phyloP scores from a whole-genome alignment of 345 rosid genomes.

The Sapria himalayana region DNA sequence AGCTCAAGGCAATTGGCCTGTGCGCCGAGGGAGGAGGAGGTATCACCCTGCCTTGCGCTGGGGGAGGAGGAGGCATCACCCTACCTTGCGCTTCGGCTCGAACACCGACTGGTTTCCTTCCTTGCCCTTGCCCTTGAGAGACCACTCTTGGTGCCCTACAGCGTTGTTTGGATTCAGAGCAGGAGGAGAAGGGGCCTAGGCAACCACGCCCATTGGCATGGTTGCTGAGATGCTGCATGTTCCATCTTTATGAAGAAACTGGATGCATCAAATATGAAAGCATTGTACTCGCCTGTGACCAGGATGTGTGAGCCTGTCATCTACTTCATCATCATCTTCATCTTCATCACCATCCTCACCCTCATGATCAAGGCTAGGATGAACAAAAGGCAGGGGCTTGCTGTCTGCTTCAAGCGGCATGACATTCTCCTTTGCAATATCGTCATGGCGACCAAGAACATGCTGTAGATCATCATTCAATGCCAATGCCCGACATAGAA shows the following conservation, averaged over 20 bases:
- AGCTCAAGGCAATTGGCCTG: conserved; percentile 32
- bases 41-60: conserved; percentile 15
- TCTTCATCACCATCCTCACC: conserved; percentile 81
- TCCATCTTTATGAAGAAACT: background rate
- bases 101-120: conserved; percentile 19
- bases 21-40: conserved; percentile 77
- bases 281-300: conserved; percentile 79
- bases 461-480: conserved; percentile 78
- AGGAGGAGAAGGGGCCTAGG: too few species aligned
- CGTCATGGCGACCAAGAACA: conserved; percentile 59
- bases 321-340: conserved; percentile 66
- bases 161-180: too few species aligned
- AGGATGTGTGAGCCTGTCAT: conserved; percentile 73
- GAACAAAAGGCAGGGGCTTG: conserved; percentile 33
- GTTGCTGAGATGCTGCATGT: too few species aligned
- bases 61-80: conserved; percentile 32
- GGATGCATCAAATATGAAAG: background rate
- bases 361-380: conserved; percentile 48
- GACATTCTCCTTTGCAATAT: conserved; percentile 53
- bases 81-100: conserved; percentile 16
- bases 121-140: conserved; percentile 23
- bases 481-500: conserved; percentile 66
- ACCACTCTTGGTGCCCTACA: conserved; percentile 50
- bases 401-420: conserved; percentile 15
- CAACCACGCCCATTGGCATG: too few species aligned